phyloP scores from a whole-genome alignment of 106 monocot genomes.

The Dactylorhiza incarnata region DNA sequence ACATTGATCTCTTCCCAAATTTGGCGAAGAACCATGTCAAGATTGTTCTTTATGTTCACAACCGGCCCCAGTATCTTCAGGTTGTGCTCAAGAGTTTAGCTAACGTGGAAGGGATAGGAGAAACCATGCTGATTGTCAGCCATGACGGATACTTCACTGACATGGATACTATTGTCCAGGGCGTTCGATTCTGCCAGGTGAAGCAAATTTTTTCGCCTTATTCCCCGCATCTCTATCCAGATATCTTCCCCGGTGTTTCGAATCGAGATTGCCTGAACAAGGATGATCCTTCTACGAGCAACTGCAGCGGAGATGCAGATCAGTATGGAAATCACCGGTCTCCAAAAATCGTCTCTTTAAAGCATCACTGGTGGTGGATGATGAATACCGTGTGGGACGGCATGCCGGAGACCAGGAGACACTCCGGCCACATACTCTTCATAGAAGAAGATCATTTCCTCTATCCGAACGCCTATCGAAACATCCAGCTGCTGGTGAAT shows the following conservation, averaged over 20 bases:
- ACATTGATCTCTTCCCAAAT: constrained; percentile 53
- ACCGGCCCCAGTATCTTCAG: constrained; percentile 83
- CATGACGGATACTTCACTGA: constrained; percentile 86
- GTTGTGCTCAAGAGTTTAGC: constrained; percentile 66
- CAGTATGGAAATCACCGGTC: constrained; percentile 92
- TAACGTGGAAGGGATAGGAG: constrained; percentile 66
- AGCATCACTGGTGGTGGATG: constrained; percentile 99
- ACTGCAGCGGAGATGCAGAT: constrained; percentile 63
- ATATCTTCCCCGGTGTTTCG: constrained; percentile 72
- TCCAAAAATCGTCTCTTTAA: constrained; percentile 82
- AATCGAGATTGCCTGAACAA: constrained; percentile 63
- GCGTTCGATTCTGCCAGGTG: constrained; percentile 77
- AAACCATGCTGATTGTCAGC: constrained; percentile 87
- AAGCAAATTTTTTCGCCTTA: constrained; percentile 93
- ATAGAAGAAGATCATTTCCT: constrained; percentile 97
- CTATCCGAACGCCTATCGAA: constrained; percentile 84
- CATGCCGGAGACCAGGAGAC: constrained; percentile 50
- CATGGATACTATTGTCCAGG: constrained; percentile 80
- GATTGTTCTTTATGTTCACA: constrained; percentile 88
- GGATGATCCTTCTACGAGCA: constrained; percentile 37
- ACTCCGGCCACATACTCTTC: constrained; percentile 72
- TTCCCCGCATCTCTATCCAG: constrained; percentile 71
- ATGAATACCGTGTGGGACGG: constrained; percentile 99
- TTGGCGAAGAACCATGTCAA: constrained; percentile 61
- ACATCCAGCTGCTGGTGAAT: constrained; percentile 52